Evolutionary conservation across 2,329 filamentous ascomycete species (phyloP).

Genomic region (Arthrinium puccinioides): DNA sequence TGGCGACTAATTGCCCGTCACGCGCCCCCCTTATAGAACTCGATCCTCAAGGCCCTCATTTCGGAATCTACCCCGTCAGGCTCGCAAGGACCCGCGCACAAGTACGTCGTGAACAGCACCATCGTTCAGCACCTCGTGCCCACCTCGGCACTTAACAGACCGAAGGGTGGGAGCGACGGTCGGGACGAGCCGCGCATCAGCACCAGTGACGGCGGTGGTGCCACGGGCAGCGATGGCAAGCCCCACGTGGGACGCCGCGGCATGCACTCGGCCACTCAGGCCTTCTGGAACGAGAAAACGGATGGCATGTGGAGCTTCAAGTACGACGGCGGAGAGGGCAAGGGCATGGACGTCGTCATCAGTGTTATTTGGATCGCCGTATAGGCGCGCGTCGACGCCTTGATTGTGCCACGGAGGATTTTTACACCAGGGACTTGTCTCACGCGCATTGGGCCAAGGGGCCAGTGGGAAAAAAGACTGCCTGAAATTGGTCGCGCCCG

Average conservation of each 20-base stretch:
- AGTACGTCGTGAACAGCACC: slow-evolving; percentile 96
- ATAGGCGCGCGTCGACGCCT: slow-evolving; percentile 21
- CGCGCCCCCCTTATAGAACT: slow-evolving; percentile 47
- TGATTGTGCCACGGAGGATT: too few species aligned
- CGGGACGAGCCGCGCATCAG: slow-evolving; percentile 47
- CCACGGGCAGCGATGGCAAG: slow-evolving; percentile 55
- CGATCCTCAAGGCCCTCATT: slow-evolving; percentile 70
- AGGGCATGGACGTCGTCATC: slow-evolving; percentile 63
- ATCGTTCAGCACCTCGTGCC: slow-evolving; percentile 90
- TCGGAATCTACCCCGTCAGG: slow-evolving; percentile 59
- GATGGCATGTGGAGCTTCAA: slow-evolving; percentile 89
- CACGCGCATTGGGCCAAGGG: too few species aligned
- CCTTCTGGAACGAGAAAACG: slow-evolving; percentile 86
- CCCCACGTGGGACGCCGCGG: slow-evolving; percentile 77
- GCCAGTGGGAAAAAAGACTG: too few species aligned
- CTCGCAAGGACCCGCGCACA: slow-evolving; percentile 60
- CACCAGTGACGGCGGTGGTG: slow-evolving; percentile 43
- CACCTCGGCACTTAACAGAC: slow-evolving; percentile 56
- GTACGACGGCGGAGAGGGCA: slow-evolving; percentile 61
- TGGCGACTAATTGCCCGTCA: too few species aligned
- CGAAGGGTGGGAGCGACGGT: slow-evolving; percentile 41
- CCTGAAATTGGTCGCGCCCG: too few species aligned
- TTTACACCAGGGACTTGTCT: too few species aligned
- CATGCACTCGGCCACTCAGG: slow-evolving; percentile 80
- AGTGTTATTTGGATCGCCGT: slow-evolving; percentile 74